Evolutionary conservation across 2,329 filamentous ascomycete genomes (phyloP), one percentile per base, ranked within the genome.

Genomic region (Decorospora gaudefroyi): DNA sequence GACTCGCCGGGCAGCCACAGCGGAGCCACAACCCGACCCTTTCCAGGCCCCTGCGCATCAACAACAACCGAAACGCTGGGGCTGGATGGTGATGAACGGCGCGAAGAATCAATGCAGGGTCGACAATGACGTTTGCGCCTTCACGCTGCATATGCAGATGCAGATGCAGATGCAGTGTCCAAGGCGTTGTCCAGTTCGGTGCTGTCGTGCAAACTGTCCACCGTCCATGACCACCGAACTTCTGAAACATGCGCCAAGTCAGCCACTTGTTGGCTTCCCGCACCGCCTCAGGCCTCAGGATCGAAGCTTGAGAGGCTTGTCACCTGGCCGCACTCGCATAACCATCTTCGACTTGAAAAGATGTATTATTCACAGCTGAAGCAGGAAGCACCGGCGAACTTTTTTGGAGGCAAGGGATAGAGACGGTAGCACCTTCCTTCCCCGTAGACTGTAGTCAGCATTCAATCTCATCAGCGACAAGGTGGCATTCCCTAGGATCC

Each of bases 201-300:
- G 28, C 27, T 25, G 42, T 48, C 31, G 42, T 40, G 42, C 47
- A 32, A 46, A 50, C 43, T 38, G 44, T 39, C 37, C 42, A 39
- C 38, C 40, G 32, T 39, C 18, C n/a, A n/a, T n/a, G 23, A 41
- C 33, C 26, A 35, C 37, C 15, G 34, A 43, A 54, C 42, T 51
- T 27, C 35, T 55, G 55, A 59, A 59, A 59, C 55, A 51, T 21
- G 41, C 40, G 33, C 51, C 48, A 55, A 45, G 21, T 26, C 46
- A 36, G 51, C 40, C 51, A 36, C 39, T 28, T 34, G 35, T 27
- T 32, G 28, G 28, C 35, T 29, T 40, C 27, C 39, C 38, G 42
- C 43, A 39, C 21, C n/a, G 32, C 13, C 30, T 28, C 18, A 17
- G 38, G 32, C 13, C 30, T 28, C 18, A 17, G 38, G 26, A 42